Evolutionary conservation across 768 basidiomycete species (phyloP), one percentile per base, ranked within the genome.

Genomic region (Leucosporidium creatinivorum): DNA sequence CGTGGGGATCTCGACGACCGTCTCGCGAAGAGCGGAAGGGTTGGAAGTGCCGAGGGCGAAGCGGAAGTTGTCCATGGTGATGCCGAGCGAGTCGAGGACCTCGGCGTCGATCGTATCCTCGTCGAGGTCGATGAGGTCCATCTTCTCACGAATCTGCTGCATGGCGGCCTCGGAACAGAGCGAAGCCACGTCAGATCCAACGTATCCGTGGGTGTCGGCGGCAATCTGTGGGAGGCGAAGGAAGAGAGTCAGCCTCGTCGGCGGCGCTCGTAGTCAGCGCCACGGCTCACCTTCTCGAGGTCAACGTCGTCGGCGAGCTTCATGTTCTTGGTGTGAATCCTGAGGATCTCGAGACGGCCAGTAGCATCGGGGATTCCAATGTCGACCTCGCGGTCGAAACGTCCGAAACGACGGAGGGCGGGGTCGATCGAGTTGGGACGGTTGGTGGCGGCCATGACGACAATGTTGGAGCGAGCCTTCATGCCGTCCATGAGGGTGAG

Each of bases 261-360:
- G 3, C 19, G 28, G 75, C 64, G 76, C 62, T 50, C 47, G 36
- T 61, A 59, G 25, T 39, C 7, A 49, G 9, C 30, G 65, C 21
- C 12, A 26, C 30, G 44, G 2, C 77, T 66, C 74, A 87, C 89
- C 82, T 92, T 91, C 79, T 99, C 96, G 67, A 98, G 85, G 76
- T 99, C 96, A 48, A 98, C 96, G 73, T 98, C 94, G 65, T 98
- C 93, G 30, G 80, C 85, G 58, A 98, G 83, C 80, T 98, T 99
- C 96, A 99, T 98, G 82, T 99, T 98, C 87, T 98, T 98, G 65
- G 96, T 98, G 83, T 98, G 96, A 69, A 99, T 98, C 61, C 94
- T 89, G 69, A 98, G 87, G 76, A 98, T 99, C 78, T 99, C 96
- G 55, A 98, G 86, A 80, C 96, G 94, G 63, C 96, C 96, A 67